Evolutionary conservation across 768 basidiomycete genomes (phyloP).

Genomic region (Austroboletus festivus): DNA sequence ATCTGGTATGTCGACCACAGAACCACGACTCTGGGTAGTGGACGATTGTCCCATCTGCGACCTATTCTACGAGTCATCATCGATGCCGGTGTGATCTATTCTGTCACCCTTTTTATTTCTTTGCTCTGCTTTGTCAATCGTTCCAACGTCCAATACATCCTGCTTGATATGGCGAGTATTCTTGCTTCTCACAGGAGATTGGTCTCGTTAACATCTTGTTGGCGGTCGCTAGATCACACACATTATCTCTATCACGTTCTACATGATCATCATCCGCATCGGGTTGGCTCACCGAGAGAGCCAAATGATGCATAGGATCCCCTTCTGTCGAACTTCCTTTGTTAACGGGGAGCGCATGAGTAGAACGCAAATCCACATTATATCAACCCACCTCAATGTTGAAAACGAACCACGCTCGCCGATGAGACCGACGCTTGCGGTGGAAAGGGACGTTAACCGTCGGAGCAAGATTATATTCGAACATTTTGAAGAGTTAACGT

Average conservation of each 20-base stretch:
- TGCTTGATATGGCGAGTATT: conserved; percentile 33
- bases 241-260: conserved; percentile 16
- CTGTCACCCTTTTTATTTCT: conserved; percentile 32
- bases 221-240: not conserved
- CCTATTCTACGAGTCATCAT: conserved; percentile 25
- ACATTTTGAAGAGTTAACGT: not conserved
- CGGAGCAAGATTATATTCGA: not conserved
- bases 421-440: not conserved
- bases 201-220: not conserved
- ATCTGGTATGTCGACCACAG: conserved; percentile 27
- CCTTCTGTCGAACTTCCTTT: not conserved
- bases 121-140: conserved; percentile 27
- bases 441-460: not conserved
- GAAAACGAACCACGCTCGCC: not conserved
- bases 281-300: not conserved
- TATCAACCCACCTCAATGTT: too few species aligned
- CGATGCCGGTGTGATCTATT: conserved; percentile 36
- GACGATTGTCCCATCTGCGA: not conserved
- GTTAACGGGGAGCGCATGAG: not conserved
- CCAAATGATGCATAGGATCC: not conserved
- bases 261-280: conserved; percentile 10
- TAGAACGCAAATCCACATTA: not conserved
- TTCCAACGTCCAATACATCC: conserved; percentile 30
- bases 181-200: not conserved
- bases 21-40: conserved; percentile 13